These are phyloP conservation scores for Penicillium fuscoglaucum DNA, from an alignment of 2,329 filamentous ascomycete genomes.

Conservation along the genomic window DNA sequence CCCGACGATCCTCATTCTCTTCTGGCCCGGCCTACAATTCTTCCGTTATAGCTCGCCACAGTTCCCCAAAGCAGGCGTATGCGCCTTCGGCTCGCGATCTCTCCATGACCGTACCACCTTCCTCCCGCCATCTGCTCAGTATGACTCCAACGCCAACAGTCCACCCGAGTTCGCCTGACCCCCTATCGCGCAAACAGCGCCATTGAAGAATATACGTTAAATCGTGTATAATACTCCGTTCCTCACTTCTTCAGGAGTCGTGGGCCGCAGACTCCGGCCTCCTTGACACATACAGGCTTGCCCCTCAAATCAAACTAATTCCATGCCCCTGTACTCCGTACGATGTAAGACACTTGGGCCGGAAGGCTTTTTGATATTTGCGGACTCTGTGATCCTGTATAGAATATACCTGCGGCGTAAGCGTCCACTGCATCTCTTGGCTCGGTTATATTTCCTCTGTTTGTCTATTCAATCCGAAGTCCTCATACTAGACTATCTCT, in stretches of 20 bases:
- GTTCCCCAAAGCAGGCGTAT: conserved; percentile 18
- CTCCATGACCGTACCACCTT: conserved; percentile 24
- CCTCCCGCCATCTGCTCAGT: conserved; percentile 26
- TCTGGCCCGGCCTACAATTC: conserved; percentile 12
- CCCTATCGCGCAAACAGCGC: conserved; percentile 10
- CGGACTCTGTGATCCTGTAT: not conserved
- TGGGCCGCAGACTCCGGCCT: not conserved
- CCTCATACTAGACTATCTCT: not conserved
- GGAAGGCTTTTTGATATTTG: not conserved
- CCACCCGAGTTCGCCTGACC: conserved; percentile 20
- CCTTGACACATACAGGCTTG: not conserved
- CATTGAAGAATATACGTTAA: conserved; percentile 1
- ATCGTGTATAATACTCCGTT: not conserved
- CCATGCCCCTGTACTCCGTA: not conserved
- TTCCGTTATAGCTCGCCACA: conserved; percentile 7
- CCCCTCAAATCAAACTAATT: not conserved
- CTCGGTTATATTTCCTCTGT: not conserved
- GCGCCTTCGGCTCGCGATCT: conserved; percentile 18
- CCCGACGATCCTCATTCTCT: conserved; percentile 27
- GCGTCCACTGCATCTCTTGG: not conserved
- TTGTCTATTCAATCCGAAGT: not conserved
- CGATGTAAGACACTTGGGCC: not conserved
- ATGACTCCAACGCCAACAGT: conserved; percentile 25
- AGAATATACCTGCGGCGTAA: not conserved
- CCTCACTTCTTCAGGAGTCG: not conserved